A percentile compares a stretch with the other conserved stretches of the same genome.
phyloP scores from a whole-genome alignment of 106 monocot species.

The Iris macrosiphon region DNA sequence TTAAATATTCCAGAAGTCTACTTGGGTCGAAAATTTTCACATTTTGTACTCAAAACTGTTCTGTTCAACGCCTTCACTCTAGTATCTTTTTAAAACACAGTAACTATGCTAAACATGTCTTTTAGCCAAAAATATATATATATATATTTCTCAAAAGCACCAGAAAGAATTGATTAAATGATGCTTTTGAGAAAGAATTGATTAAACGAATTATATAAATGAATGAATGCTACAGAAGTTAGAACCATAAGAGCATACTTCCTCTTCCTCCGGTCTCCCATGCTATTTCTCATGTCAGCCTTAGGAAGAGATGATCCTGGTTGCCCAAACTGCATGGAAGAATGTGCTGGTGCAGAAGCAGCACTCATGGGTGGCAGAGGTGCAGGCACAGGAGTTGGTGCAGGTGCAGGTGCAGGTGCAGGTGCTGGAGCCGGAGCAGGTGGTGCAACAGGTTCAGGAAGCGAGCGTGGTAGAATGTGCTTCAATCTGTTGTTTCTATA shows the following conservation, averaged over 20 bases:
- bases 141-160: too few species aligned
- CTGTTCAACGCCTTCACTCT: too few species aligned
- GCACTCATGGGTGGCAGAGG: constrained; percentile 28
- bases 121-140: too few species aligned
- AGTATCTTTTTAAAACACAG: too few species aligned
- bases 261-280: constrained; percentile 89
- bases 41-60: too few species aligned
- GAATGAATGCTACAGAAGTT: too few species aligned
- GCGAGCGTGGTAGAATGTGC: constrained; percentile 82
- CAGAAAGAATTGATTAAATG: too few species aligned
- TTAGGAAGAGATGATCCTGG: constrained; percentile 59
- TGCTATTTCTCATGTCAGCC: constrained; percentile 65
- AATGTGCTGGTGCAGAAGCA: constrained; percentile 18
- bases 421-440: constrained; percentile 27
- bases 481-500: constrained; percentile 95
- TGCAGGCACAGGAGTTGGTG: constrained; percentile 25
- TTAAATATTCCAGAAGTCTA: too few species aligned
- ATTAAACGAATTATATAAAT: too few species aligned
- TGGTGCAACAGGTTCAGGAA: constrained; percentile 64
- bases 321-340: constrained; percentile 75
- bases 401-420: constrained; percentile 10
- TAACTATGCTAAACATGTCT: too few species aligned
- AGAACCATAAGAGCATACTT: constrained; percentile 71
- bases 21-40: too few species aligned
- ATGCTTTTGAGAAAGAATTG: too few species aligned